phyloP scores from a whole-genome alignment of 768 basidiomycete species.

The Guyanaporus albipodus region DNA sequence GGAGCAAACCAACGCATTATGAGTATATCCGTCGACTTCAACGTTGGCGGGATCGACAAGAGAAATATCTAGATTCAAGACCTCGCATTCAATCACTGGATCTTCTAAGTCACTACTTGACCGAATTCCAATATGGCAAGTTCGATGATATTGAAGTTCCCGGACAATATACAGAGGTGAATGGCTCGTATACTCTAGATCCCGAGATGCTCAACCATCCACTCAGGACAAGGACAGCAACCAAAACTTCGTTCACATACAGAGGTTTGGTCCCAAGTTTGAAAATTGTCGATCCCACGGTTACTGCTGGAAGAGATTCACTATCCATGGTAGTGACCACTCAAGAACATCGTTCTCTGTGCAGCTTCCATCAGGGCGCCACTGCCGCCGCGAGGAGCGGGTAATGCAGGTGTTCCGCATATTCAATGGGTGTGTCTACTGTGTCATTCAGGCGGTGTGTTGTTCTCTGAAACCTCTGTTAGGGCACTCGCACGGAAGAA shows the following conservation, averaged over 20 bases:
- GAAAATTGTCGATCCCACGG: constrained; percentile 88
- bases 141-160: constrained; percentile 98
- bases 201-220: constrained; percentile 5
- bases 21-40: constrained; percentile 91
- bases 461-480: constrained; percentile 2
- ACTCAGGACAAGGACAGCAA: constrained; percentile 90
- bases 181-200: constrained; percentile 6
- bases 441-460: neutral
- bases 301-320: constrained; percentile 85
- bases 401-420: constrained; percentile 91
- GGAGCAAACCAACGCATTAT: constrained; percentile 69
- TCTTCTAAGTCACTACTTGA: constrained; percentile 84
- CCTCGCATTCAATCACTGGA: constrained; percentile 85
- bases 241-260: constrained; percentile 85
- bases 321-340: constrained; percentile 86
- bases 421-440: constrained; percentile 72
- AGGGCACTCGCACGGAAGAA: constrained; percentile 86
- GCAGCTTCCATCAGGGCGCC: constrained; percentile 81
- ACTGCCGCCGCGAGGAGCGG: constrained; percentile 88
- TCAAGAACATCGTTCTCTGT: constrained; percentile 87
- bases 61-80: constrained; percentile 74
- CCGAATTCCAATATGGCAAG: constrained; percentile 96
- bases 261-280: constrained; percentile 85
- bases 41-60: constrained; percentile 89
- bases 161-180: constrained; percentile 96